Evolutionary conservation across 495 filamentous ascomycete species (phyloP).

Genomic region (Xylaria telfairii): DNA sequence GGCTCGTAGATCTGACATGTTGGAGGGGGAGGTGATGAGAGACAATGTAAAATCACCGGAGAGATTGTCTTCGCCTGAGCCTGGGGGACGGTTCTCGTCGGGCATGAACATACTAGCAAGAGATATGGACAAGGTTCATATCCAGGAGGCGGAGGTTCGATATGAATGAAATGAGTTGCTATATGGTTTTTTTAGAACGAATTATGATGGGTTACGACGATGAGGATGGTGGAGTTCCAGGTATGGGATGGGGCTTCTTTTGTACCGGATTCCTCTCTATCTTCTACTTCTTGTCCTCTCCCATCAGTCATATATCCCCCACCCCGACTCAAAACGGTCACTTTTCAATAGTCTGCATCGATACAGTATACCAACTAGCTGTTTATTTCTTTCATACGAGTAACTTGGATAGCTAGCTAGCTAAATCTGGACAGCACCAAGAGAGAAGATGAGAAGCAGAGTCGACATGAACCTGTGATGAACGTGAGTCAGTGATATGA

Average conservation of each 20-base stretch:
- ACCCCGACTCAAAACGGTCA: neutral
- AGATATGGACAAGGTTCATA: conserved; percentile 37
- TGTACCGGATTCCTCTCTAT: neutral
- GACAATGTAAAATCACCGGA: conserved; percentile 12
- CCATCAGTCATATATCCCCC: conserved; percentile 1
- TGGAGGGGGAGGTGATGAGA: neutral
- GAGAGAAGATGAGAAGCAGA: neutral
- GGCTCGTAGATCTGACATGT: neutral
- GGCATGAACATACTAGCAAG: conserved; percentile 21
- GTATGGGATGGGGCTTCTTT: neutral
- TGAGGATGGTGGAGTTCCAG: neutral
- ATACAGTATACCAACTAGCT: neutral
- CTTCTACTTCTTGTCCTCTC: neutral
- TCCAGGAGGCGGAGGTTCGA: conserved; percentile 24
- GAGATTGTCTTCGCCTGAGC: conserved; percentile 23
- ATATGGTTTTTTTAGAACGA: neutral
- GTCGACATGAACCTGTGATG: neutral
- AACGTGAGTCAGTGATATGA: neutral
- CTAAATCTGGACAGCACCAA: neutral
- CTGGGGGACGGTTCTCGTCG: conserved; percentile 16
- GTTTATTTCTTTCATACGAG: neutral
- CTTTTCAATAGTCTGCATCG: neutral
- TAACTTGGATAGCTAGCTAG: neutral
- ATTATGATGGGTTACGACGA: neutral
- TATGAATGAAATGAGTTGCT: conserved; percentile 25